Conservation (phyloP, 805 yeast species). For the Monosporozyma servazzii region DNA sequence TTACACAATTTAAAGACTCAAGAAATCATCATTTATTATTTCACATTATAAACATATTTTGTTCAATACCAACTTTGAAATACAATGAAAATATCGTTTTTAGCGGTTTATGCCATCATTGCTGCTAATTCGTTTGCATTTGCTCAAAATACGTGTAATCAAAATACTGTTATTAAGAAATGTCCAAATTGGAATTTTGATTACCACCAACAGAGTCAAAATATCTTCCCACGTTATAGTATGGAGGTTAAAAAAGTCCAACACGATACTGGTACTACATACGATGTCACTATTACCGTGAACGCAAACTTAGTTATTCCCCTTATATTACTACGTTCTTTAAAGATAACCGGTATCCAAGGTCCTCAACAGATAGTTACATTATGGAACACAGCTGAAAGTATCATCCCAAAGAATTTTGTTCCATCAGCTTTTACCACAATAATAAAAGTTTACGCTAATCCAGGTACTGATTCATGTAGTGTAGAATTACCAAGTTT, state of each 20-base stretch:
- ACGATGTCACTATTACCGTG: constrained; percentile 4
- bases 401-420: constrained; percentile 3
- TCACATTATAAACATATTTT: too few relatives aligned
- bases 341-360: constrained; percentile 11
- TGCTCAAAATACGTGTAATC: neutral
- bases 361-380: constrained; percentile 11
- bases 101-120: neutral
- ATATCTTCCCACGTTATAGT: neutral
- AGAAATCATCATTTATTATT: too few relatives aligned
- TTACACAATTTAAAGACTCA: too few relatives aligned
- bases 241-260: neutral
- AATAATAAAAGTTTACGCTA: constrained; percentile 12
- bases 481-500: constrained; percentile 16
- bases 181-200: neutral
- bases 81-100: neutral
- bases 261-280: neutral
- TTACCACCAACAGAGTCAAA: neutral
- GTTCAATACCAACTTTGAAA: too few relatives aligned
- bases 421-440: constrained; percentile 16
- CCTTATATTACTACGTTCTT: constrained; percentile 8
- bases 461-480: neutral
- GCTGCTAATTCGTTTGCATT: neutral
- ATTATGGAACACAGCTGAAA: constrained; percentile 12
- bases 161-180: too few relatives aligned
- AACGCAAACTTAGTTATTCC: constrained; percentile 10